Evolutionary conservation across 176 grass and related monocot genomes (phyloP).

Genomic region (Lolium rigidum): DNA sequence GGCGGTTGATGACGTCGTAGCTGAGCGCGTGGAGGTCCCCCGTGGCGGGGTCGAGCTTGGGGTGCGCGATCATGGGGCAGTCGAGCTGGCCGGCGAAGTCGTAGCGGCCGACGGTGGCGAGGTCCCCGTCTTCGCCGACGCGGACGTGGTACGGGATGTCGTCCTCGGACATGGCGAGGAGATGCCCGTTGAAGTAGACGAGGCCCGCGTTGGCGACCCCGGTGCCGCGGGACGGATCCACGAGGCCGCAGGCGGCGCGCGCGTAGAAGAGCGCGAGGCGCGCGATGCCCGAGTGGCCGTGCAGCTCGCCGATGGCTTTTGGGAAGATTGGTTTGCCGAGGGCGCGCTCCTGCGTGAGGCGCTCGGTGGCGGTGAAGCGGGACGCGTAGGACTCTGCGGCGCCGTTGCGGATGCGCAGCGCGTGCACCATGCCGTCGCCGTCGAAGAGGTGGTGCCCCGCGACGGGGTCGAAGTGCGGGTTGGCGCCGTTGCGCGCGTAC

Average conservation of each 20-base stretch:
- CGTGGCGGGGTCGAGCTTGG: slow-evolving; percentile 68
- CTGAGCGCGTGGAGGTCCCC: slow-evolving; percentile 87
- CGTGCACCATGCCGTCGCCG: slow-evolving; percentile 96
- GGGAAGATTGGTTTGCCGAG: slow-evolving; percentile 74
- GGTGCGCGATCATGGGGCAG: slow-evolving; percentile 89
- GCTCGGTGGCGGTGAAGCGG: slow-evolving; percentile 71
- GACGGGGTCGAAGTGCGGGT: slow-evolving; percentile 80
- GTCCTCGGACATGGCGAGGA: slow-evolving; percentile 98
- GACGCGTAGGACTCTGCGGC: slow-evolving; percentile 75
- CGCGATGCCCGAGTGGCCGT: slow-evolving; percentile 87
- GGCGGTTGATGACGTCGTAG: slow-evolving; percentile 94
- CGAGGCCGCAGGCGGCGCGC: slow-evolving; percentile 68
- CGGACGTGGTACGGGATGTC: slow-evolving; percentile 91
- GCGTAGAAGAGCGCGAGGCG: slow-evolving; percentile 84
- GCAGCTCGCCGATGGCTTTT: slow-evolving; percentile 94
- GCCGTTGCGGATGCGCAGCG: slow-evolving; percentile 62
- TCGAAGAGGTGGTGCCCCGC: slow-evolving; percentile 96
- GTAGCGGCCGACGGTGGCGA: slow-evolving; percentile 73
- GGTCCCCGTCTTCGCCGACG: slow-evolving; percentile 56
- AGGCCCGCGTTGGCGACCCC: slow-evolving; percentile 93
- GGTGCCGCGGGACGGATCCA: slow-evolving; percentile 65
- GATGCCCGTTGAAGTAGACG: slow-evolving; percentile 72
- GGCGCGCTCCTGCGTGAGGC: slow-evolving; percentile 68
- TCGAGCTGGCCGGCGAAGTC: slow-evolving; percentile 78
- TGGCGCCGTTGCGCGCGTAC: slow-evolving; percentile 90